Evolutionary conservation across 1,284 basidiomycete species (phyloP), one percentile per base, ranked within the genome.

Genomic region (Peniophora sp.): DNA sequence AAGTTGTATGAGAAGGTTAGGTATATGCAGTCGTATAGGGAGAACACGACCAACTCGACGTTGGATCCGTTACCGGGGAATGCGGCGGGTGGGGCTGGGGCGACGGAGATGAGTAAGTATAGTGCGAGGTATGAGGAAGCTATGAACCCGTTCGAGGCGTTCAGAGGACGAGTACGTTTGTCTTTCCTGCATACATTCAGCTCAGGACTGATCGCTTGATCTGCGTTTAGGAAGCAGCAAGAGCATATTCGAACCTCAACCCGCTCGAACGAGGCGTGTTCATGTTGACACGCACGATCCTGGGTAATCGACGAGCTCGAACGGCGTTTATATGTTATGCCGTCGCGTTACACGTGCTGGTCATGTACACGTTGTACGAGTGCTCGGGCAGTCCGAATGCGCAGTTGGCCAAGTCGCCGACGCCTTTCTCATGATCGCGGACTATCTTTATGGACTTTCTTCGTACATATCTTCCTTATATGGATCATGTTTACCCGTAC

Each of bases 141-240:
- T 46, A 92, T 98, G 82, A 97, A 99, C 63, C 96, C 96, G 0
- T 99, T 98, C 65, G 93, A 97, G 66, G 91, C 89, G 3, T 98
- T 99, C 77, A 83, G 93, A 54, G 94, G 95, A 3, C 75, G 92
- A 63, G 94, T 95, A 61, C 22, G 16, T 36, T 27, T 48, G 38
- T 48, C 22, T 47, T 36, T 53, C 51, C 23, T 55, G 47, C 22
- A 38, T 9, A 38, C 49, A 36, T 45, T 36, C 25, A 43, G 39
- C 45, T 14, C 44, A 48, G n/a, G n/a, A n/a, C n/a, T n/a, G n/a
- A n/a, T n/a, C n/a, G n/a, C n/a, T n/a, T 11, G 3, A n/a, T 47
- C 17, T 48, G 16, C 51, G 45, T 59, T 46, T 65, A 96, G 92
- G 96, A 99, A 73, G 93, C 93, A 38, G 86, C 89, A 32, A 76